Evolutionary conservation across 805 yeast genomes (phyloP).

Genomic region (Monosporozyma solicola): DNA sequence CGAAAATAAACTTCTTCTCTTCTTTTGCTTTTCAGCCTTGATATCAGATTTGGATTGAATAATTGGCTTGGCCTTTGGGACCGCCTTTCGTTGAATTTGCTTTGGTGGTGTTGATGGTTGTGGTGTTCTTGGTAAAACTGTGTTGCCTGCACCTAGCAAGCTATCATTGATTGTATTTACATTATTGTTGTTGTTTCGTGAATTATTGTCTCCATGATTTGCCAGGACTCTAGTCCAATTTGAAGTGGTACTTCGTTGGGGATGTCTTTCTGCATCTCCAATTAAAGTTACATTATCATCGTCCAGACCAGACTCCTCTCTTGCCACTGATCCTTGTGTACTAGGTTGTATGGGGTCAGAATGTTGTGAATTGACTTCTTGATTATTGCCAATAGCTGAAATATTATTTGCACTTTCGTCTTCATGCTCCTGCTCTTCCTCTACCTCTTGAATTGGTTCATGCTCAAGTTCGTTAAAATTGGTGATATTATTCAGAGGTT

Average conservation of each 20-base stretch:
- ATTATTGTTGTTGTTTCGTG: not conserved
- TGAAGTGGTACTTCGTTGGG: not conserved
- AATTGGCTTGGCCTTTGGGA: not conserved
- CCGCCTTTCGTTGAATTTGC: not conserved
- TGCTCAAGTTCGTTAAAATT: not conserved
- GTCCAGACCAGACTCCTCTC: not conserved
- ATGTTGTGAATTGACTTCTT: not conserved
- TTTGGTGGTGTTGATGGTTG: not conserved
- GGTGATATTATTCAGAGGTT: not conserved
- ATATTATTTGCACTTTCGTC: not conserved
- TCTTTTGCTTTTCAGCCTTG: conserved; percentile 5
- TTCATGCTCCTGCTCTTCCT: not conserved
- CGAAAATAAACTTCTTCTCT: conserved; percentile 24
- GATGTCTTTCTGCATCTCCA: not conserved
- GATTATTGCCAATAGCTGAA: not conserved
- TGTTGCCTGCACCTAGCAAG: not conserved
- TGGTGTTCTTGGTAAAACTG: not conserved
- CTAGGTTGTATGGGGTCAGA: not conserved
- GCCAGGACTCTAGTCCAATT: not conserved
- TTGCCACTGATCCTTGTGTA: not conserved
- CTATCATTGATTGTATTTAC: not conserved
- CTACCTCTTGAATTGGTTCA: not conserved
- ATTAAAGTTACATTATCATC: not conserved
- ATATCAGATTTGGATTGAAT: not conserved
- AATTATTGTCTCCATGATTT: not conserved